phyloP scores from a whole-genome alignment of 257 asterid genomes.

The Parsonsia alboflavescens region DNA sequence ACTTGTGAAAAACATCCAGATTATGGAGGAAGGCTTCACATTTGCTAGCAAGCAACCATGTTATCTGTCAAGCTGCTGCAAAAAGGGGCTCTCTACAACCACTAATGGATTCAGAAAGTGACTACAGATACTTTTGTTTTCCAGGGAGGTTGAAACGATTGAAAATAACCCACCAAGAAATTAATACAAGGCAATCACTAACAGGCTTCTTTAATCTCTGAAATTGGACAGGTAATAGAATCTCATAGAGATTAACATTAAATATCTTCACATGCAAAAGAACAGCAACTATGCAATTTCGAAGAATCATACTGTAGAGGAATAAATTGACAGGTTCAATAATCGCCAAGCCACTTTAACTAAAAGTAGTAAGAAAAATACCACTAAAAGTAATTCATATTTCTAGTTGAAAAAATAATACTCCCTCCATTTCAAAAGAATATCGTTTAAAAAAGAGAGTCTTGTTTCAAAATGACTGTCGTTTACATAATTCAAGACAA shows the following conservation, averaged over 20 bases:
- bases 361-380: not conserved
- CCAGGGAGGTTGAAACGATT: not conserved
- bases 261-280: not conserved
- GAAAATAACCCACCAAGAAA: not conserved
- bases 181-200: not conserved
- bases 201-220: not conserved
- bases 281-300: not conserved
- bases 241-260: not conserved
- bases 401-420: not conserved
- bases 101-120: not conserved
- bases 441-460: too few species aligned
- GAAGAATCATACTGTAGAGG: not conserved
- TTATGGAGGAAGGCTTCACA: not conserved
- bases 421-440: too few species aligned
- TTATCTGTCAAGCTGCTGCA: not conserved
- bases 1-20: not conserved
- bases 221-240: not conserved
- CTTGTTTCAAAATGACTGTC: too few species aligned
- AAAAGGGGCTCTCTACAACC: not conserved
- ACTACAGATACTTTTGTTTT: not conserved
- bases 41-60: not conserved
- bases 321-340: not conserved
- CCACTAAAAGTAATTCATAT: not conserved
- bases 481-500: too few species aligned
- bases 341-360: not conserved